Conservation (phyloP, 495 filamentous ascomycete genomes). For the Trichoderma reesei region DNA sequence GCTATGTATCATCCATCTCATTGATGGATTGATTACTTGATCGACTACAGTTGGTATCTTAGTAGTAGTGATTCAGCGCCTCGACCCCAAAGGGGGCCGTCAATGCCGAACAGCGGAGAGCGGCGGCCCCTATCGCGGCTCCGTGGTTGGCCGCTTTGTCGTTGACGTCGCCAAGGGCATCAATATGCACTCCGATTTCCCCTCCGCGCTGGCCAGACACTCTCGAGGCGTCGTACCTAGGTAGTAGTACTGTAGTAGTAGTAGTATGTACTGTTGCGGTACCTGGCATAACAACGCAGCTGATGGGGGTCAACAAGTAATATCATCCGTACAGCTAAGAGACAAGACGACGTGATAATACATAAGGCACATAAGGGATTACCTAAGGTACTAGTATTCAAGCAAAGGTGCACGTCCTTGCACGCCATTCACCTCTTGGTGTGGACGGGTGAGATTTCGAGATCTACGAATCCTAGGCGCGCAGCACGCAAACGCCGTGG, state of each 20-base stretch:
- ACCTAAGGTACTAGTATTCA: background rate
- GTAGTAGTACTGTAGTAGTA: too few relatives aligned
- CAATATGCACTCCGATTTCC: background rate
- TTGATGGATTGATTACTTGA: too few relatives aligned
- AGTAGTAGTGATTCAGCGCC: too few relatives aligned
- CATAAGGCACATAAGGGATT: too few relatives aligned
- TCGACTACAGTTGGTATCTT: too few relatives aligned
- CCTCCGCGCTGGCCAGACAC: background rate
- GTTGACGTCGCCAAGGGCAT: background rate
- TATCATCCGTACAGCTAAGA: background rate
- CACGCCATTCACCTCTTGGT: background rate
- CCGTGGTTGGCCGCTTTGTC: background rate
- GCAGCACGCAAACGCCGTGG: background rate
- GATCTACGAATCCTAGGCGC: background rate
- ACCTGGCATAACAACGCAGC: background rate
- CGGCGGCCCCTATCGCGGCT: background rate
- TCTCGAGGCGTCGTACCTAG: background rate
- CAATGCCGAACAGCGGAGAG: too few relatives aligned
- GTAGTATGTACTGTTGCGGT: background rate
- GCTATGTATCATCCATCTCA: too few relatives aligned
- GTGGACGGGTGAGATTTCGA: background rate
- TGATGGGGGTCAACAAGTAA: background rate
- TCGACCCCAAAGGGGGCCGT: too few relatives aligned
- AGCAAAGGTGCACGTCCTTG: background rate
- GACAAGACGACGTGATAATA: background rate